Evolutionary conservation across 768 basidiomycete species (phyloP).

Genomic region (Auricularia cornea): DNA sequence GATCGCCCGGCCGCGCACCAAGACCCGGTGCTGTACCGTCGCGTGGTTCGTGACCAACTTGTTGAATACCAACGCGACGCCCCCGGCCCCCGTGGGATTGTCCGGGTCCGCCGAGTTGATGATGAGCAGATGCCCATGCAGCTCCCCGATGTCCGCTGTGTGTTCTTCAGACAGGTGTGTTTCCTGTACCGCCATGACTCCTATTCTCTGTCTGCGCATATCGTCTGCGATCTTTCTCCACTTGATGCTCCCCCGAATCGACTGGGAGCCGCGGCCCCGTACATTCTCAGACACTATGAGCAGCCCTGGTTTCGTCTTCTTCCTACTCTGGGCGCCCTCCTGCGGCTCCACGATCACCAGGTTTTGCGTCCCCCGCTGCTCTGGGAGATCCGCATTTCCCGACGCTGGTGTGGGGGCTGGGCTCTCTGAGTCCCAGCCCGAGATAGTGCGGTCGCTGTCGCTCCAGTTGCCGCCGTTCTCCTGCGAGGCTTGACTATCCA

Average conservation of each 20-base stretch:
- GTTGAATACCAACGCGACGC: background rate
- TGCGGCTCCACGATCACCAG: too few relatives aligned
- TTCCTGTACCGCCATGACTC: background rate
- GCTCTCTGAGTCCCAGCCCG: too few relatives aligned
- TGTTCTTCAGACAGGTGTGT: background rate
- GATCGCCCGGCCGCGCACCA: too few relatives aligned
- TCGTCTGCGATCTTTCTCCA: background rate
- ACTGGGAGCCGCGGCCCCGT: background rate
- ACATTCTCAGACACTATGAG: background rate
- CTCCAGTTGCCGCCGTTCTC: too few relatives aligned
- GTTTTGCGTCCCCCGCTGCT: too few relatives aligned
- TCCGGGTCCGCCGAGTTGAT: background rate
- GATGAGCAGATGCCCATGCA: background rate
- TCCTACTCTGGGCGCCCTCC: background rate
- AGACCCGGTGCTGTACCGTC: too few relatives aligned
- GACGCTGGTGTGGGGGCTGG: too few relatives aligned
- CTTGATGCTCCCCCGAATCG: background rate
- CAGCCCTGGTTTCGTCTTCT: background rate
- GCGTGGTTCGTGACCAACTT: background rate
- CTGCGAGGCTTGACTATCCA: too few relatives aligned
- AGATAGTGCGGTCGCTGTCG: too few relatives aligned
- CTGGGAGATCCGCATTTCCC: too few relatives aligned
- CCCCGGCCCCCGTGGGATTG: background rate
- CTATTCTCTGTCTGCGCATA: background rate
- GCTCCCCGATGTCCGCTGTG: background rate